Base-by-base conservation (phyloP, 1,284 basidiomycete genomes). In the Ganoderma lingzhi region DNA sequence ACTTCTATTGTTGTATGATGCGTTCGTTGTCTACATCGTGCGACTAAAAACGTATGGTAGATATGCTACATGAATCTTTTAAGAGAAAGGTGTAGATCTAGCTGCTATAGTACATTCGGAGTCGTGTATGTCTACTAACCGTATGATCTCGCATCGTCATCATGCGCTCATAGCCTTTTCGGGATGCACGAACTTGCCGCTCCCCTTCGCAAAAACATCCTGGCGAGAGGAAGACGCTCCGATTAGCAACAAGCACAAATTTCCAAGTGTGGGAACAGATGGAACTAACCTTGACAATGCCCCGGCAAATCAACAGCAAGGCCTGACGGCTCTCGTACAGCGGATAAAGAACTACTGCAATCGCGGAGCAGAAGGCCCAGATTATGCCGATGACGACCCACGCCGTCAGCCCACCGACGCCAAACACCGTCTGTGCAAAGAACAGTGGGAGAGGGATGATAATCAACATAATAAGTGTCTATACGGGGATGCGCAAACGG, bases 381-480 rank as follows among this genome's bases (percentile, higher is more conserved):
- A 92, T 82, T 73, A 97, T 92, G 1, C 93, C 93, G 66, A 97
- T 84, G 53, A 92, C 85, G 73, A 88, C 90, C 93, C 93, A 95
- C 0, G 87, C 92, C 0, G 90, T 88, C 73, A 96, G 86, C 0
- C 94, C 94, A 6, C 80, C 75, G 53, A 88, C 82, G 14, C 88
- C 86, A 74, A 89, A 96, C 44, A 96, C 85, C 41, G 93, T 90
- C 55, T 87, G 86, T 0, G 93, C 89, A 78, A 93, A 93, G 85
- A 96, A 96, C 19, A 96, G 85, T 1, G 95, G 94, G 2, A 97
- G 81, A 0, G 95, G 96, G 64, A 97, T 89, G 67, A 93, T 69
- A 75, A 95, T 83, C 73, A 93, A 84, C 76, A 93, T 82, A 2
- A 93, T 76, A 37, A 93, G 64, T 56, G 90, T 85, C 92, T 93